Evolutionary conservation across 805 yeast genomes (phyloP), one percentile per base, ranked within the genome.

Genomic region (Candida morakotiae): DNA sequence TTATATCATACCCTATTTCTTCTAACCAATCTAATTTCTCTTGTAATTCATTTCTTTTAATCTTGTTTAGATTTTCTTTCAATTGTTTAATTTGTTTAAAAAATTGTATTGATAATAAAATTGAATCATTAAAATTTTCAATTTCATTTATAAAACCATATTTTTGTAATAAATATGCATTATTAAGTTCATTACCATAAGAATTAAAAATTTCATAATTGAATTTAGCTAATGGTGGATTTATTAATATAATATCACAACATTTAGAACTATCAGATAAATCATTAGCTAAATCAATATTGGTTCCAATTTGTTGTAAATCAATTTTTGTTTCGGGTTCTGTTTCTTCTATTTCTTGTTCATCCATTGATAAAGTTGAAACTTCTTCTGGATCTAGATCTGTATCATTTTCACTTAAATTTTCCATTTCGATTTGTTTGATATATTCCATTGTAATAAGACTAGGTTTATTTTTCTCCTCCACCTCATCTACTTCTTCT

Each of bases 111-210:
- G 81, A 78, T n/a, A 86, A 52, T 37, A 77, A 67, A 9, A 83
- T 73, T 2, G 70, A 53, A 46, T 83, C 87, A 48, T 75, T 69
- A 23, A 53, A 50, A 37, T 66, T 64, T 5, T 38, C 40, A 1
- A 65, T 62, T 10, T 4, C 10, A 45, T 79, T 77, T 8, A 81
- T 74, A 54, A 89, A 88, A 1, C 96, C 96, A 54, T 88, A 89
- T 39, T 85, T 71, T 10, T 88, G 77, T 10, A 88, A 56, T 28
- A 89, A 60, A 25, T 75, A 71, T 0, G 83, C 67, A 47, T 85
- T 87, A 11, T 81, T 60, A 27, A 82, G 65, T 19, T 79, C 82
- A 40, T 65, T 60, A 0, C 96, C 97, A 49, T 88, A 89, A 0
- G 93, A 79, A 59, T 87, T 88, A 65, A 80, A 85, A 10, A 91